Percentiles rank a stretch among this genome's conserved stretches.
Evolutionary conservation across 2,329 filamentous ascomycete genomes (phyloP).

Genomic region (Fusarium sp.): DNA sequence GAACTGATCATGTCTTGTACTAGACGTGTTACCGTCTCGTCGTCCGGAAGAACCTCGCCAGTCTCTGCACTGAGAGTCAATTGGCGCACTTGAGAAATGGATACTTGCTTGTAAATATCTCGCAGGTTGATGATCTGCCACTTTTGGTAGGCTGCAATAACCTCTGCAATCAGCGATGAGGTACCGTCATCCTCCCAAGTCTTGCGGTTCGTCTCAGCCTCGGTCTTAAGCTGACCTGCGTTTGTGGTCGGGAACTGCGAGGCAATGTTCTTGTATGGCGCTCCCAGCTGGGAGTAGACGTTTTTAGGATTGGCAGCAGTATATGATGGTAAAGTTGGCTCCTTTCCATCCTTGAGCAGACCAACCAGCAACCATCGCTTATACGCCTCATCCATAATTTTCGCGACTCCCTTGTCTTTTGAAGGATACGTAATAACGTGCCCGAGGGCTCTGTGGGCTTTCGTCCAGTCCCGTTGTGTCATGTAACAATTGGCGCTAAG

Average conservation of each 20-base stretch:
- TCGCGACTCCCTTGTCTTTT: slow-evolving; percentile 71
- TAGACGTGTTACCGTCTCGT: slow-evolving; percentile 59
- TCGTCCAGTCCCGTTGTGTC: slow-evolving; percentile 68
- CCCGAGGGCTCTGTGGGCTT: slow-evolving; percentile 71
- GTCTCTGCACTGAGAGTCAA: slow-evolving; percentile 67
- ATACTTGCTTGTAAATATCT: slow-evolving; percentile 73
- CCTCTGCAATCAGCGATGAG: slow-evolving; percentile 73
- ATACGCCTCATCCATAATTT: slow-evolving; percentile 88
- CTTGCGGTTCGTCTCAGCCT: slow-evolving; percentile 67
- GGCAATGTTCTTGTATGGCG: slow-evolving; percentile 77
- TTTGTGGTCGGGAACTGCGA: slow-evolving; percentile 70
- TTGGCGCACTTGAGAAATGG: slow-evolving; percentile 63
- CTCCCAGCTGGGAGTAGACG: slow-evolving; percentile 67
- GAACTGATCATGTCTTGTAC: slow-evolving; percentile 66
- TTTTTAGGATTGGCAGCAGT: slow-evolving; percentile 65
- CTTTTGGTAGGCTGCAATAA: slow-evolving; percentile 76
- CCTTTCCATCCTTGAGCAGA: slow-evolving; percentile 75
- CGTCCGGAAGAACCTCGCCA: slow-evolving; percentile 54
- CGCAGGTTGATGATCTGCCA: slow-evolving; percentile 80
- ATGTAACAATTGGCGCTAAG: slow-evolving; percentile 74
- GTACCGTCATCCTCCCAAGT: slow-evolving; percentile 81
- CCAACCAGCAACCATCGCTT: slow-evolving; percentile 89
- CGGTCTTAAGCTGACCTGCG: slow-evolving; percentile 69
- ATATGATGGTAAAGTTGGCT: slow-evolving; percentile 65
- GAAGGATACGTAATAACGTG: slow-evolving; percentile 75